These are phyloP conservation scores for Ceratobasidium sp. DNA, from an alignment of 1,284 basidiomycete species.

Conservation along the genomic window DNA sequence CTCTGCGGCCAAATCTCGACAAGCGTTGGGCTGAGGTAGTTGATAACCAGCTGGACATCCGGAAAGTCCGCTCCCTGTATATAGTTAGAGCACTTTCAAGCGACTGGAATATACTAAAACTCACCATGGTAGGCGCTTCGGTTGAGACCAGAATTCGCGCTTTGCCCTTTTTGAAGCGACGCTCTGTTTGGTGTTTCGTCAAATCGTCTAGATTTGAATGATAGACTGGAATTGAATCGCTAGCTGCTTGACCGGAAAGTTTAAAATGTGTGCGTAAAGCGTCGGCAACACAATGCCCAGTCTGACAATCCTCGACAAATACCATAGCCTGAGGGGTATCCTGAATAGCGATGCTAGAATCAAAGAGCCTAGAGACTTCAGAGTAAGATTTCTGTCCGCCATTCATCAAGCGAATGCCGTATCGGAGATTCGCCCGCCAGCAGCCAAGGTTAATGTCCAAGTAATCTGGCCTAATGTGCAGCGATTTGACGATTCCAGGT, in stretches of 20 bases:
- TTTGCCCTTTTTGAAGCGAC: slow-evolving; percentile 1
- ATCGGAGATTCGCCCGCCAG: background rate
- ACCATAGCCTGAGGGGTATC: background rate
- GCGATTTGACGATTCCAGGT: background rate
- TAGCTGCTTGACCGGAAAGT: background rate
- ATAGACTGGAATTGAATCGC: background rate
- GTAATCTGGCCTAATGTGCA: background rate
- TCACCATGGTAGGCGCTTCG: slow-evolving; percentile 25
- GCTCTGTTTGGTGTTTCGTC: background rate
- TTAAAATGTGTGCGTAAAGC: background rate
- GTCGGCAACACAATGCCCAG: background rate
- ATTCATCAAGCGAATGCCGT: background rate
- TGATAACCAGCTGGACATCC: background rate
- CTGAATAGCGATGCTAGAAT: background rate
- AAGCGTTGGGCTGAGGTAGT: background rate
- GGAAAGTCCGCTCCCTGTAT: slow-evolving; percentile 22
- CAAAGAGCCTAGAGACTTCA: background rate
- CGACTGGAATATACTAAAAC: background rate
- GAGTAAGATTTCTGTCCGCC: background rate
- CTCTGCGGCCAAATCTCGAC: slow-evolving; percentile 15
- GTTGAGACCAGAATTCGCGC: background rate
- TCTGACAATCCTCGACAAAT: slow-evolving; percentile 1
- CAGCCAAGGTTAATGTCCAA: background rate
- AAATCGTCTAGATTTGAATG: background rate
- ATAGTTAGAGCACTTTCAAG: background rate